Base-by-base conservation (phyloP, 306 rosid species). In the Ormosia semicastrata region DNA sequence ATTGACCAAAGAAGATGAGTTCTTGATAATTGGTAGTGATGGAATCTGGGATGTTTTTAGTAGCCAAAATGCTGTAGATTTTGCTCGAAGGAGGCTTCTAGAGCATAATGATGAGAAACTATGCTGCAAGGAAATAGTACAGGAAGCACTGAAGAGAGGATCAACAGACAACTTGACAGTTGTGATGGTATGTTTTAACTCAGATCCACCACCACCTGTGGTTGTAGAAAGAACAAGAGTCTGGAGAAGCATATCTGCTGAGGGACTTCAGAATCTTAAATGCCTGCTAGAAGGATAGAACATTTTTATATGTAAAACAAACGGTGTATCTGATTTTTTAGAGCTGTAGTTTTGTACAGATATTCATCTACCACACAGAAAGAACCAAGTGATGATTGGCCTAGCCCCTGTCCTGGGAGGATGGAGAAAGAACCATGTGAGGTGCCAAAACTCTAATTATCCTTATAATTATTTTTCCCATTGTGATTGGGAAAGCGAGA, bases 31-130 rank as follows among this genome's bases (percentile, higher is more conserved):
- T 70, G 95, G 93, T 0, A 89, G 93, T 58, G 93, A 91, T 56
- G 93, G 95, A 46, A 81, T 91, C 63, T 91, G 95, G 95, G 95
- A 91, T 1, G 64, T 81, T 33, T 91, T 91, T 79, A 82, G 79
- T 4, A 91, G 84, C 84, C 92, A 88, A 81, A 91, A 89, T 12
- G 90, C 92, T 0, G 83, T 89, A 6, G 93, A 91, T 69, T 89
- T 86, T 73, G 89, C 90, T 46, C 73, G 93, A 64, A 85, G 82
- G 82, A 84, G 71, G 81, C 93, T 89, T 52, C 93, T 65, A 81
- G 88, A 88, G 72, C 95, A 89, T 85, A 91, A 91, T 50, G 90
- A 91, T 73, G 82, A 85, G 75, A 88, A 78, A 73, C 18, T 83
- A 15, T 91, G 95, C 75, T 84, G 93, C 89, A 84, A 85, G 83